These are phyloP conservation scores for Lentinula boryana DNA, from an alignment of 768 basidiomycete genomes.

Conservation along the genomic window DNA sequence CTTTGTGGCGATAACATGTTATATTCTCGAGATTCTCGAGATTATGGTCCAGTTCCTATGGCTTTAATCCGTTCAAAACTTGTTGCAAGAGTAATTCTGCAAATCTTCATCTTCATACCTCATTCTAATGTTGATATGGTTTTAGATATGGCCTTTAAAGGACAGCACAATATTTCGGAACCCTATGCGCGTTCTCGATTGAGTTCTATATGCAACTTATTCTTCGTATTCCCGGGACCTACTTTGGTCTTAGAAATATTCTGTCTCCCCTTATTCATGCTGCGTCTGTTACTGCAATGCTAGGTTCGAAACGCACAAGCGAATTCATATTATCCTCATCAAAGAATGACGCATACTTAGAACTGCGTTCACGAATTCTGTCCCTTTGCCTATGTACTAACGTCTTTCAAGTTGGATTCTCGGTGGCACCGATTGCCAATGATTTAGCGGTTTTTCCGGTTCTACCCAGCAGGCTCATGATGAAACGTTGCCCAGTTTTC, in stretches of 20 bases:
- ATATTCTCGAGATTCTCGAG: constrained; percentile 80
- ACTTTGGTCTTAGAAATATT: not conserved
- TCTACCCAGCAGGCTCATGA: no score
- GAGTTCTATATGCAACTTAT: not conserved
- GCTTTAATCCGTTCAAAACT: constrained; percentile 68
- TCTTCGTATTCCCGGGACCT: not conserved
- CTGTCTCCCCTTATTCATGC: no score
- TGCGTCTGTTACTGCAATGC: no score
- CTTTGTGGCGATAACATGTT: constrained; percentile 84
- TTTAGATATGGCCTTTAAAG: constrained; percentile 37
- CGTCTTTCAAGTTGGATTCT: no score
- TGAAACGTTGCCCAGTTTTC: no score
- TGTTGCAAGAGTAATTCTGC: constrained; percentile 49
- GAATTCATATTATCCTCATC: no score
- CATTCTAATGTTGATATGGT: not conserved
- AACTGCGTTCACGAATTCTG: no score
- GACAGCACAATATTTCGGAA: constrained; percentile 36
- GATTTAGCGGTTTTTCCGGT: no score
- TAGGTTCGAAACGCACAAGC: no score
- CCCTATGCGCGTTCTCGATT: constrained; percentile 18
- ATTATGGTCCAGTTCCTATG: constrained; percentile 90
- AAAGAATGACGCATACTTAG: no score
- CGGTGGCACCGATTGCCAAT: no score
- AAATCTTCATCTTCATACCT: not conserved
- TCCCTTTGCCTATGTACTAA: no score